These are phyloP conservation scores for Alopecurus myosuroides DNA, from an alignment of 176 grass and related monocot species.

Conservation along the genomic window DNA sequence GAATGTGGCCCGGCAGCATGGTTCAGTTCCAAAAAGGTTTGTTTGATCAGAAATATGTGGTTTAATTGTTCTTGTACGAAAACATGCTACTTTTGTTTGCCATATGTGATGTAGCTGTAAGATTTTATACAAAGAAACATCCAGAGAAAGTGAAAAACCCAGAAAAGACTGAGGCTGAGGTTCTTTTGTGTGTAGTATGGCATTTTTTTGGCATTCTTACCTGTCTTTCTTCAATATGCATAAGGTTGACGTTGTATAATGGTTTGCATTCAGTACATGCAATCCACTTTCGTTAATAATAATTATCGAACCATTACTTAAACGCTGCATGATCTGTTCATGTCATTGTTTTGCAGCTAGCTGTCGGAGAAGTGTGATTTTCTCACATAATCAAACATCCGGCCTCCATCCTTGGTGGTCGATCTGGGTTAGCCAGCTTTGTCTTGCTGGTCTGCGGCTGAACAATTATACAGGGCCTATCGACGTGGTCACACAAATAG, in stretches of 20 bases:
- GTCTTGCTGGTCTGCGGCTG: background rate
- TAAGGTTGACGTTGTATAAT: background rate
- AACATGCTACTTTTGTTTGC: background rate
- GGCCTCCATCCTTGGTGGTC: background rate
- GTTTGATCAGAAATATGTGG: background rate
- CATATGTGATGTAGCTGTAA: background rate
- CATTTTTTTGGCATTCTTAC: background rate
- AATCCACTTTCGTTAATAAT: background rate
- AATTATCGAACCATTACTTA: background rate
- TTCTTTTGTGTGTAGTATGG: background rate
- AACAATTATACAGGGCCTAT: background rate
- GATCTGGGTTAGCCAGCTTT: background rate
- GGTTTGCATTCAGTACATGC: background rate
- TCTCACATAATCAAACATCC: background rate
- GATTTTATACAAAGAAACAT: background rate
- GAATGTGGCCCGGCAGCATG: conserved; percentile 44
- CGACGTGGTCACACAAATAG: background rate
- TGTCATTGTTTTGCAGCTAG: conserved; percentile 37
- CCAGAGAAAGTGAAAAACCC: background rate
- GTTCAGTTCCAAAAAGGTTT: conserved; percentile 46
- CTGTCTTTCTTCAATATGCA: background rate
- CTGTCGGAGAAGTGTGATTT: conserved; percentile 49
- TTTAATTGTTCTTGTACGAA: conserved; percentile 15
- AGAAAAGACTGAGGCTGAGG: too few relatives aligned
- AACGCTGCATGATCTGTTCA: background rate